Evolutionary conservation across 495 filamentous ascomycete species (phyloP), one percentile per base, ranked within the genome.

Genomic region (Aspergillus egyptiacus): DNA sequence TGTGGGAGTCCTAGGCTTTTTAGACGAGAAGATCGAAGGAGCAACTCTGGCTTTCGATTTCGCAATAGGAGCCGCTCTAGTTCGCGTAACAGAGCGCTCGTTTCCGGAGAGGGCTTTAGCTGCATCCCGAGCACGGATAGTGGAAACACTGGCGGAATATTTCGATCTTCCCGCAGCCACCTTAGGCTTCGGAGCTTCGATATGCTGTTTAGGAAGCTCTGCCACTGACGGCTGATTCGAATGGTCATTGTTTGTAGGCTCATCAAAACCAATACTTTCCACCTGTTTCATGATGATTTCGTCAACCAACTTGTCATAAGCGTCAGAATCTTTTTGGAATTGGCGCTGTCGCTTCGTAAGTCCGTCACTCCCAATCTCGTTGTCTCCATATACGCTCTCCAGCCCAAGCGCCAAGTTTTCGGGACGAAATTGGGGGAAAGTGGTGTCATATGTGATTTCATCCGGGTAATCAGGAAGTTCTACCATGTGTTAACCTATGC

Each of bases 401-500:
- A 71, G 79, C 5, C 86, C 87, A 33, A 77, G 72, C 37, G 85
- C 85, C 18, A 89, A 66, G 53, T 91, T 93, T 49, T 76, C 63
- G 13, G 73, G 78, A 59, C 65, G 61, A 50, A 82, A 78, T 55
- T 75, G 69, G 7, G 72, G 70, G 55, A 72, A 74, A 0, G 60
- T 69, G 1, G 80, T 65, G 59, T 67, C 77, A 36, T 84, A 78
- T 11, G 79, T 80, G 43, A 89, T 78, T 42, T 90, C 82, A 43
- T 95, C 87, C 17, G 86, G 86, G 46, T 84, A 58, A 59, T 94
- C 91, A 0, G 84, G 85, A 5, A 85, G 72, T 39, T 84, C 86
- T 75, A 65, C 65, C 19, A 56, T 10, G 19, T 30, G 53, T 51
- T 71, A 78, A 51, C 73, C 4, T 9, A 72, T 18, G 58, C 61